These are phyloP conservation scores for Umbelopsis sp. DNA, from an alignment of 371 early-diverging fungal genomes.

Conservation along the genomic window DNA sequence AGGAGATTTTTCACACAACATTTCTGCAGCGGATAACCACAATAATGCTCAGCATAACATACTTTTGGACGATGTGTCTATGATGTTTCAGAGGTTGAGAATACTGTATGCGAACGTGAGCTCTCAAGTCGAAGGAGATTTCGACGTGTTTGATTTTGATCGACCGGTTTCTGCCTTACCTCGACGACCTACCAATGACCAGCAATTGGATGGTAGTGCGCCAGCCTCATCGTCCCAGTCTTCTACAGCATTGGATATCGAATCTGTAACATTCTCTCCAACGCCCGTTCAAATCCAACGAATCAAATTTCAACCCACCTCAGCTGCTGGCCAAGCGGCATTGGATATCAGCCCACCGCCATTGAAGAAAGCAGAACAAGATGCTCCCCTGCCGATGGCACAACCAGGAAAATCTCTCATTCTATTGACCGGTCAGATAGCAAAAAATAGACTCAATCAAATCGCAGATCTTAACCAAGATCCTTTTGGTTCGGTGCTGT, in stretches of 20 bases:
- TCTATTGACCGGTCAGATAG: slow-evolving; percentile 26
- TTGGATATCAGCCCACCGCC: slow-evolving; percentile 34
- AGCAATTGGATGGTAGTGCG: neutral
- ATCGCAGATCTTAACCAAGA: slow-evolving; percentile 54
- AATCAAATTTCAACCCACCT: slow-evolving; percentile 12
- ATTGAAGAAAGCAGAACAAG: neutral
- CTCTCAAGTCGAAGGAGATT: neutral
- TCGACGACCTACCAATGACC: neutral
- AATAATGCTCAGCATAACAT: slow-evolving; percentile 14
- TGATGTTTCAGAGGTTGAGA: slow-evolving; percentile 46
- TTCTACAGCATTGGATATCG: neutral
- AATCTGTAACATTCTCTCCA: neutral
- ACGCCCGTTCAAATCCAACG: slow-evolving; percentile 21
- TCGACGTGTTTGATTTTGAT: slow-evolving; percentile 5
- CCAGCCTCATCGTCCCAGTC: neutral
- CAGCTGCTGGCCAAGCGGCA: slow-evolving; percentile 1
- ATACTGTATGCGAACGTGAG: slow-evolving; percentile 35
- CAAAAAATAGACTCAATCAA: slow-evolving; percentile 44
- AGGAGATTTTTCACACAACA: slow-evolving; percentile 17
- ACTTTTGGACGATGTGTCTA: slow-evolving; percentile 37
- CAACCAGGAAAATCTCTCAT: neutral
- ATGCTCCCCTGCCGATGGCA: neutral
- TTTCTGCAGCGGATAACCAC: neutral
- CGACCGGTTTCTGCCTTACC: slow-evolving; percentile 3
- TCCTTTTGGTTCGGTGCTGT: slow-evolving; percentile 57